Conservation (phyloP, 192 early-diverging fungal species). For the Phycomyces blakesleeanus region DNA sequence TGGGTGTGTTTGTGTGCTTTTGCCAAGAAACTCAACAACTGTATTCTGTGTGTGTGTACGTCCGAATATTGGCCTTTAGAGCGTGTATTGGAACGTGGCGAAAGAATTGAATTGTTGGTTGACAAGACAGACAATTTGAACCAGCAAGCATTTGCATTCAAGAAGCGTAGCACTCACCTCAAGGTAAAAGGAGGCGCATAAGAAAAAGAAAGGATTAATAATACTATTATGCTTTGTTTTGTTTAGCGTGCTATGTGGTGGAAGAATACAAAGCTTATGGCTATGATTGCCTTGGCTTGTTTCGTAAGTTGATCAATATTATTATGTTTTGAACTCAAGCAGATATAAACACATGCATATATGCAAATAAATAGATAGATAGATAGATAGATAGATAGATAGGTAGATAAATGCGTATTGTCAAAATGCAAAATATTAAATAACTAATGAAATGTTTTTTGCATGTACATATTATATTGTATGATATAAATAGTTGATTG, state of each 20-base stretch:
- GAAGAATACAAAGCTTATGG: slow-evolving; percentile 88
- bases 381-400: no score
- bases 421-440: no score
- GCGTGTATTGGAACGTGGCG: slow-evolving; percentile 81
- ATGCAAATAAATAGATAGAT: no score
- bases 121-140: slow-evolving; percentile 88
- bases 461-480: no score
- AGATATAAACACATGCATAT: no score
- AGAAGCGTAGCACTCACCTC: slow-evolving; percentile 79
- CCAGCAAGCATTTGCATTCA: slow-evolving; percentile 87
- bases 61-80: slow-evolving; percentile 56
- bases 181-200: slow-evolving; percentile 42
- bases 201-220: background rate
- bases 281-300: slow-evolving; percentile 55
- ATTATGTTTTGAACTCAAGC: no score
- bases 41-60: slow-evolving; percentile 15
- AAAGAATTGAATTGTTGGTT: slow-evolving; percentile 83
- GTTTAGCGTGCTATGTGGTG: slow-evolving; percentile 82
- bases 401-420: no score
- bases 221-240: no score
- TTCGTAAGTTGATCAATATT: slow-evolving; percentile 38
- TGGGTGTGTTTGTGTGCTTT: no score
- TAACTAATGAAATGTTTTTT: no score
- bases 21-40: background rate
- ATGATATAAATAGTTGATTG: slow-evolving; percentile 53